phyloP scores from a whole-genome alignment of 2,329 filamentous ascomycete genomes.

The Atkinsonella hypoxylon region DNA sequence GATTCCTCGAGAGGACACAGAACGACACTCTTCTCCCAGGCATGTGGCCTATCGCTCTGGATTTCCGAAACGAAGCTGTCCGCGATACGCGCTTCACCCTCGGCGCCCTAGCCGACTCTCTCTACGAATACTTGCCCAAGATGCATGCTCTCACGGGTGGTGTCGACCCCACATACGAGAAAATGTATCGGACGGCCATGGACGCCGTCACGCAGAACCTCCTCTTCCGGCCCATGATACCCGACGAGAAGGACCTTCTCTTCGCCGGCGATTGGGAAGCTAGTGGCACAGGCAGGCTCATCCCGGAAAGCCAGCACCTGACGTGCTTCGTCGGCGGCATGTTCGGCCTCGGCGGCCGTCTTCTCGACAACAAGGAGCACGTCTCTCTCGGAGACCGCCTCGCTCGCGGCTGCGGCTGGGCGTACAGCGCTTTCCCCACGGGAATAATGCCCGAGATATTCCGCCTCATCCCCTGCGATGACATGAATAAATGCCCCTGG shows the following conservation, averaged over 20 bases:
- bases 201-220: constrained; percentile 49
- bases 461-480: constrained; percentile 32
- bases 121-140: constrained; percentile 52
- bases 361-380: constrained; percentile 40
- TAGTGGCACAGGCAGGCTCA: constrained; percentile 13
- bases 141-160: constrained; percentile 57
- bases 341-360: constrained; percentile 50
- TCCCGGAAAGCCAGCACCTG: constrained; percentile 21
- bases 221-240: constrained; percentile 59
- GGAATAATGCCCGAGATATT: constrained; percentile 50
- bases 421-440: constrained; percentile 39
- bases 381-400: constrained; percentile 36
- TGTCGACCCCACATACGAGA: constrained; percentile 44
- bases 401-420: constrained; percentile 45
- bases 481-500: constrained; percentile 18
- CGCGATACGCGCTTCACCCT: constrained; percentile 33
- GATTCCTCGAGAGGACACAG: constrained; percentile 57
- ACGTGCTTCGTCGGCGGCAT: constrained; percentile 59
- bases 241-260: constrained; percentile 49
- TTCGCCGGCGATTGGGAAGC: constrained; percentile 20
- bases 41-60: constrained; percentile 60
- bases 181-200: constrained; percentile 53
- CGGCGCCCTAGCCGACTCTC: constrained; percentile 42
- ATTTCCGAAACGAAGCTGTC: constrained; percentile 44
- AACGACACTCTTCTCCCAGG: constrained; percentile 59